Evolutionary conservation across 2,329 filamentous ascomycete species (phyloP).

Genomic region (Neopestalotiopsis rosae): DNA sequence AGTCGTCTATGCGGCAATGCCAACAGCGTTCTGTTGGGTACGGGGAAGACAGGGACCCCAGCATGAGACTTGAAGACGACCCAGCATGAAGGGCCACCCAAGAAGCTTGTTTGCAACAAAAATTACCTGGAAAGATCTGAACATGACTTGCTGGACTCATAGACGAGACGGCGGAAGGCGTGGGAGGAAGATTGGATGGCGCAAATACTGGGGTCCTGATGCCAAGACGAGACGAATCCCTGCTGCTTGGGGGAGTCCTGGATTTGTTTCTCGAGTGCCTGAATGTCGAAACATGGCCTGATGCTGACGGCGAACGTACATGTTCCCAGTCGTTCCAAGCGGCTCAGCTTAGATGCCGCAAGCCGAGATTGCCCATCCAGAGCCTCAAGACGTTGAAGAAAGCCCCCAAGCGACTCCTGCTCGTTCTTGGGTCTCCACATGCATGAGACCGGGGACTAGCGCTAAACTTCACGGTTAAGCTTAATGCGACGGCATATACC

Average conservation of each 20-base stretch:
- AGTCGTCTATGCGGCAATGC: background rate
- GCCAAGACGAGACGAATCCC: slow-evolving; percentile 15
- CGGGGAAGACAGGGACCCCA: background rate
- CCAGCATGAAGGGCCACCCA: slow-evolving; percentile 9
- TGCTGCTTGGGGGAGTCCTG: slow-evolving; percentile 5
- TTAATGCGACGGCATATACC: slow-evolving; percentile 14
- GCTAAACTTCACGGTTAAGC: slow-evolving; percentile 14
- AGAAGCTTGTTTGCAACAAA: slow-evolving; percentile 18
- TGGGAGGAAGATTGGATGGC: slow-evolving; percentile 16
- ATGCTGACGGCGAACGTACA: slow-evolving; percentile 4
- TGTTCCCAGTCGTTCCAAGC: background rate
- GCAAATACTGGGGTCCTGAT: slow-evolving; percentile 16
- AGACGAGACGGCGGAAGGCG: slow-evolving; percentile 13
- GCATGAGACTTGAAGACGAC: background rate
- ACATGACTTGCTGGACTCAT: background rate
- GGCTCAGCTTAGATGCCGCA: background rate
- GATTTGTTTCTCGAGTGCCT: slow-evolving; percentile 18
- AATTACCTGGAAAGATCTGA: background rate
- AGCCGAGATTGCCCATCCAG: slow-evolving; percentile 11
- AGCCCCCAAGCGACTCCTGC: background rate
- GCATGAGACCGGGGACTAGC: slow-evolving; percentile 13
- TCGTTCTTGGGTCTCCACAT: slow-evolving; percentile 8
- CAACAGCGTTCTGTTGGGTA: background rate
- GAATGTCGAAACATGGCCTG: slow-evolving; percentile 17
- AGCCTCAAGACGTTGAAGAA: background rate